A percentile compares a stretch with the other conserved stretches of the same genome.
These are phyloP conservation scores for Pichia cabralensis DNA, from an alignment of 805 yeast genomes.

Conservation along the genomic window DNA sequence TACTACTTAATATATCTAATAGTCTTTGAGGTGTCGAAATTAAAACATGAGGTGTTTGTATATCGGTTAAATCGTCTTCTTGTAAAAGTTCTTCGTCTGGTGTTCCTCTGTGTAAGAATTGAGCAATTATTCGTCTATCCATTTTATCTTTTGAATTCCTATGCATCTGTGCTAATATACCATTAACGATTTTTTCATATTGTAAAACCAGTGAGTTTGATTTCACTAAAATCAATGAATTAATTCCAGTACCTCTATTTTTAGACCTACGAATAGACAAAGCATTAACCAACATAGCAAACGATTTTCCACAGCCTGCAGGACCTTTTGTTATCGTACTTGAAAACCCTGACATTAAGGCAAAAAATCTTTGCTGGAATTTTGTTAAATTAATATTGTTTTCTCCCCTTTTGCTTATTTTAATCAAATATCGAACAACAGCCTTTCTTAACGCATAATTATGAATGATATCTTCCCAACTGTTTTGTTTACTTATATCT, in stretches of 20 bases:
- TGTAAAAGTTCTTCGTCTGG: conserved; percentile 18
- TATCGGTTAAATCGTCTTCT: conserved; percentile 14
- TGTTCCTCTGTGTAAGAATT: conserved; percentile 23
- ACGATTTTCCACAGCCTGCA: conserved; percentile 24
- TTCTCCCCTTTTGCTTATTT: not conserved
- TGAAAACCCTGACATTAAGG: conserved; percentile 17
- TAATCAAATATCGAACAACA: conserved; percentile 10
- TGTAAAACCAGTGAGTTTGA: conserved; percentile 19
- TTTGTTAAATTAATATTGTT: conserved; percentile 16
- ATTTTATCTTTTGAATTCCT: conserved; percentile 1
- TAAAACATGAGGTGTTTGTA: conserved; percentile 23
- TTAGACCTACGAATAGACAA: conserved; percentile 16
- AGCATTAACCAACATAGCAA: conserved; percentile 20
- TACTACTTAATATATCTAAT: conserved; percentile 25
- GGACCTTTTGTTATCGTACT: conserved; percentile 25
- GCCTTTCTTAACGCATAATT: conserved; percentile 12
- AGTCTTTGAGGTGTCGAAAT: conserved; percentile 29
- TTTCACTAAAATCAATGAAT: conserved; percentile 23
- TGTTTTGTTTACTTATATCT: conserved; percentile 10
- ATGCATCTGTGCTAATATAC: conserved; percentile 9
- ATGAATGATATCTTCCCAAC: conserved; percentile 15
- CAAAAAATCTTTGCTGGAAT: conserved; percentile 21
- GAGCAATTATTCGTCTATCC: conserved; percentile 15
- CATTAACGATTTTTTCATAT: conserved; percentile 13
- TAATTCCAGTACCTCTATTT: conserved; percentile 20